Base-by-base conservation (phyloP, 2,329 filamentous ascomycete genomes). In the Colletotrichum simmondsii region DNA sequence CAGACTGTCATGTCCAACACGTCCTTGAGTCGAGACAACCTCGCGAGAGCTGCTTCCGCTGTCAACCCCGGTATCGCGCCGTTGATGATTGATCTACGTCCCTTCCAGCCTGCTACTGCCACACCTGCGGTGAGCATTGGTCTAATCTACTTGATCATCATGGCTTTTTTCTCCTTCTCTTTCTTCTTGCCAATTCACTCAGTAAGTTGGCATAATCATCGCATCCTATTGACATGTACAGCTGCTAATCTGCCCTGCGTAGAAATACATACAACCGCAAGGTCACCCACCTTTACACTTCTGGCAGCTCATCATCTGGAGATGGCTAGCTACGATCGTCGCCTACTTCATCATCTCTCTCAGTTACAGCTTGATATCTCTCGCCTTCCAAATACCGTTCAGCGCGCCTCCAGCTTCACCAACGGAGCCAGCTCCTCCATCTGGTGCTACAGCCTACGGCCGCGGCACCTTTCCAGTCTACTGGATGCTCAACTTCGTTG, bases 131-230 rank as follows among this genome's bases (percentile, higher is more conserved):
- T 92, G 2, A 88, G 85, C 1, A 91, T 92, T 65, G 90, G 90
- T 0, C 80, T 92, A 32, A 92, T 93, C 75, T 92, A 92, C 77
- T 82, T 92, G 2, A 92, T 93, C 76, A 92, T 93, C 76, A 85
- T 92, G 53, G 89, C 90, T 0, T 92, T 92, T 82, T 92, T 92
- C 83, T 90, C 87, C 32, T 92, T 91, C 79, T 85, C 87, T 0
- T 92, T 92, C 81, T 90, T 92, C 76, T 82, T 92, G 57, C 91
- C 91, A 0, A 88, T 92, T 16, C 90, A 93, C 78, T 86, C 85
- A 75, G 87, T 81, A 74, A 65, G 78, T 65, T 2, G 7, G 4
- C 6, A n/a, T 1, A 5, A 2, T 7, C 1, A 6, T 2, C 12
- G 16, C 22, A 3, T 59, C 22, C 28, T 14, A 35, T 16, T 6